These are phyloP conservation scores for Hypsizygus ulmarius DNA, from an alignment of 1,284 basidiomycete genomes.

Conservation along the genomic window DNA sequence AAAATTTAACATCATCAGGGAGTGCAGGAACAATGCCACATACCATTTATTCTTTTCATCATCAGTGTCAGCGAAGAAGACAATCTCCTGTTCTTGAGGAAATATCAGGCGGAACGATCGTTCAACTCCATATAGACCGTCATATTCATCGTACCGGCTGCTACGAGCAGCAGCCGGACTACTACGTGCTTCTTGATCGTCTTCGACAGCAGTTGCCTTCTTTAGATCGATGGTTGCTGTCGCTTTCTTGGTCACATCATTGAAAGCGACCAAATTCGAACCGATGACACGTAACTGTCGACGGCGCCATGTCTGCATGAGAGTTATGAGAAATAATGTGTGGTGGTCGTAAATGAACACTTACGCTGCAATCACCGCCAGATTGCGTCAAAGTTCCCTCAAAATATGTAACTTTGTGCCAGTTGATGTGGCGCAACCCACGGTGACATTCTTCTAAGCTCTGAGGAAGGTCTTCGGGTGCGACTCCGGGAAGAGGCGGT, in stretches of 20 bases:
- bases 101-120: conserved; percentile 88
- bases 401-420: conserved; percentile 91
- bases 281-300: conserved; percentile 87
- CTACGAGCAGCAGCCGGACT: conserved; percentile 39
- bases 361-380: conserved; percentile 91
- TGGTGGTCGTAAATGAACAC: conserved; percentile 22
- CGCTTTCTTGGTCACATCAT: conserved; percentile 90
- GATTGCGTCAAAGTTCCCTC: conserved; percentile 93
- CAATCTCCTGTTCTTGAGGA: conserved; percentile 75
- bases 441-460: conserved; percentile 90
- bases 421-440: conserved; percentile 85
- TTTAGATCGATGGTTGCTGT: conserved; percentile 90
- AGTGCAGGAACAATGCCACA: conserved; percentile 26
- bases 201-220: conserved; percentile 77
- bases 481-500: conserved; percentile 83
- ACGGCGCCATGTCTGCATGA: conserved; percentile 77
- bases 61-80: conserved; percentile 90
- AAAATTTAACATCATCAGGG: background rate
- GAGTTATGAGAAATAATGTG: conserved; percentile 4
- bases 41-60: conserved; percentile 87
- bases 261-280: conserved; percentile 85
- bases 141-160: conserved; percentile 58
- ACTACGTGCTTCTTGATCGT: conserved; percentile 60
- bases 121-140: conserved; percentile 74
- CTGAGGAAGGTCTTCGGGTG: conserved; percentile 78